A percentile compares a stretch with the other conserved stretches of the same genome.
Evolutionary conservation across 2,329 filamentous ascomycete species (phyloP).

Genomic region (Fusarium sp.): DNA sequence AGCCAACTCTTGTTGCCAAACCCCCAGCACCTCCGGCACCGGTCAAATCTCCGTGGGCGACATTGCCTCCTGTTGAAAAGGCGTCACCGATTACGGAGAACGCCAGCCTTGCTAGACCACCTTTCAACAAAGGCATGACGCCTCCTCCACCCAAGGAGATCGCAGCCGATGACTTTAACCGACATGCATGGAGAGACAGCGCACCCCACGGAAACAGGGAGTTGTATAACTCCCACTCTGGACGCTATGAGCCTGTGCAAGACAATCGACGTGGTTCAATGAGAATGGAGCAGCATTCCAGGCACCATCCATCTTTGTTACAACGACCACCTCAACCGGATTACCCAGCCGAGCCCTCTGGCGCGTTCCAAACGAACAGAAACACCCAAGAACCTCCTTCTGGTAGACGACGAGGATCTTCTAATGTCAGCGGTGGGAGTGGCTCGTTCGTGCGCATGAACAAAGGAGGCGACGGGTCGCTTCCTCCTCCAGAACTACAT

Average conservation of each 20-base stretch:
- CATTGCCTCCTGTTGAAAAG: slow-evolving; percentile 86
- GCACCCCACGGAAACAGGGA: slow-evolving; percentile 74
- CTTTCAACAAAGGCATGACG: slow-evolving; percentile 65
- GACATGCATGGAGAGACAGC: slow-evolving; percentile 83
- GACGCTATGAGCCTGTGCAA: slow-evolving; percentile 87
- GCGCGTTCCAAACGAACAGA: slow-evolving; percentile 85
- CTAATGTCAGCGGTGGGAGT: slow-evolving; percentile 90
- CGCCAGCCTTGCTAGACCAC: slow-evolving; percentile 59
- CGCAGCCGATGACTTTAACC: slow-evolving; percentile 91
- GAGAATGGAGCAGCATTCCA: slow-evolving; percentile 73
- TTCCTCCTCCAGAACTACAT: slow-evolving; percentile 58
- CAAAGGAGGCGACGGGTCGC: slow-evolving; percentile 57
- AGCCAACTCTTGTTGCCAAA: slow-evolving; percentile 79
- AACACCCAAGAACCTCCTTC: slow-evolving; percentile 75
- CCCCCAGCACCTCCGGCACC: slow-evolving; percentile 75
- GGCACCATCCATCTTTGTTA: slow-evolving; percentile 78
- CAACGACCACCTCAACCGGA: slow-evolving; percentile 77
- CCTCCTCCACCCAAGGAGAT: slow-evolving; percentile 77
- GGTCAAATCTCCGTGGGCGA: slow-evolving; percentile 91
- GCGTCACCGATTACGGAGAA: slow-evolving; percentile 75
- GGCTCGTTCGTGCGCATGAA: slow-evolving; percentile 70
- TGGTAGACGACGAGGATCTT: slow-evolving; percentile 84
- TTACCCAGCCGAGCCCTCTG: slow-evolving; percentile 82
- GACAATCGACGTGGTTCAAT: slow-evolving; percentile 77
- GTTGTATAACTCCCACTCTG: slow-evolving; percentile 94